Conservation (phyloP, 176 grass and related monocot genomes). For the Ananas comosus region DNA sequence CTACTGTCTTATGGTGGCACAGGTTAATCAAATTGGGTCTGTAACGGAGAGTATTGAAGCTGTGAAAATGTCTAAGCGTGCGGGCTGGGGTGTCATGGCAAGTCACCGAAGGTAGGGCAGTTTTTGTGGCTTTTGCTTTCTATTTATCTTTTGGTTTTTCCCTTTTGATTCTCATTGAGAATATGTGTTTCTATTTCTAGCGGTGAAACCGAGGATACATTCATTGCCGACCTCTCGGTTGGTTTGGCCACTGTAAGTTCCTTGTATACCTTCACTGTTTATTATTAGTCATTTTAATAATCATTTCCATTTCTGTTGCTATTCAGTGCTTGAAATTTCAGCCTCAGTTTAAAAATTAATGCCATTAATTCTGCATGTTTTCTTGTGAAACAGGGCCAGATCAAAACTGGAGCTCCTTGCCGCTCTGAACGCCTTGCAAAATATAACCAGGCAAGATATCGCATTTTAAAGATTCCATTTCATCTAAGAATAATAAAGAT, state of each 20-base stretch:
- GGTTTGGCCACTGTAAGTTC: constrained; percentile 65
- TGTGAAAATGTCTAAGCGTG: constrained; percentile 84
- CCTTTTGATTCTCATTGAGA: constrained; percentile 6
- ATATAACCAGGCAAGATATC: constrained; percentile 62
- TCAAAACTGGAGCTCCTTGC: constrained; percentile 89
- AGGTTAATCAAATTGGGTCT: constrained; percentile 96
- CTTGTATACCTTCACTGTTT: not conserved
- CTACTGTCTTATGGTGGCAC: not conserved
- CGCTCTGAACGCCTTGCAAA: constrained; percentile 92
- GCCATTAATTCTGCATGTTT: not conserved
- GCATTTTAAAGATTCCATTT: not conserved
- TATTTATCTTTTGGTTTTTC: not conserved
- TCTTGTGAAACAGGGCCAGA: constrained; percentile 68
- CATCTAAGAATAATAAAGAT: too few relatives aligned
- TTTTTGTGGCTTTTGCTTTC: not conserved
- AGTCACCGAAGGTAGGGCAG: constrained; percentile 68
- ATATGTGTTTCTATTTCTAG: constrained; percentile 25
- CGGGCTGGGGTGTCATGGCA: constrained; percentile 88
- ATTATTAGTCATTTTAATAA: too few relatives aligned
- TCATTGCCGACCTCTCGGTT: constrained; percentile 88
- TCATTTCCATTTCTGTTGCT: too few relatives aligned
- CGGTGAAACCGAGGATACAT: constrained; percentile 90
- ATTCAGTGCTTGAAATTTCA: not conserved
- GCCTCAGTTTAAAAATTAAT: not conserved
- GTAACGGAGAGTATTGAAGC: constrained; percentile 92